These are phyloP conservation scores for Colletotrichum plurivorum DNA, from an alignment of 2,329 filamentous ascomycete genomes.

Conservation along the genomic window DNA sequence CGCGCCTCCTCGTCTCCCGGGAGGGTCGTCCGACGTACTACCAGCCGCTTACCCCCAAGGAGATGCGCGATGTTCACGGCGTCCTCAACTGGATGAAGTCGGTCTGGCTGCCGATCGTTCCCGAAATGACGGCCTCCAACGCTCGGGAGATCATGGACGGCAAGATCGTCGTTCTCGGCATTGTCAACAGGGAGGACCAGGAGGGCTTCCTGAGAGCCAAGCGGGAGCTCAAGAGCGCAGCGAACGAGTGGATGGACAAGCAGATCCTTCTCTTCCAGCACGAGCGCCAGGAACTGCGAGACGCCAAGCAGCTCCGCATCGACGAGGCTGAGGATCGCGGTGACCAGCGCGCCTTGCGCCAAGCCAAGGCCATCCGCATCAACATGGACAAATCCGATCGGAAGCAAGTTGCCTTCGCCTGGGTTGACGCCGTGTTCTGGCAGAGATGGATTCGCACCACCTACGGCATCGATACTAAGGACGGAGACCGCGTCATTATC, in stretches of 20 bases:
- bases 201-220: constrained; percentile 85
- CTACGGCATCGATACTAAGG: constrained; percentile 89
- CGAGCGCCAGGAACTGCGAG: constrained; percentile 91
- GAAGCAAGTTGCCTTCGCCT: constrained; percentile 94
- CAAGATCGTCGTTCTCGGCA: constrained; percentile 93
- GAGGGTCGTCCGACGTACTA: constrained; percentile 94
- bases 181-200: constrained; percentile 84
- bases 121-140: constrained; percentile 92
- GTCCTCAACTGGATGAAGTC: constrained; percentile 95
- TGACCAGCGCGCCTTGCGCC: constrained; percentile 87
- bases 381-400: constrained; percentile 89
- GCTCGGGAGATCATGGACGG: constrained; percentile 95
- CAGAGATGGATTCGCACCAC: constrained; percentile 97
- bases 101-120: constrained; percentile 96
- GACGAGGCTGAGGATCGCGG: constrained; percentile 96
- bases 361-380: constrained; percentile 92
- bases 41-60: constrained; percentile 85
- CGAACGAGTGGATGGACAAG: constrained; percentile 98
- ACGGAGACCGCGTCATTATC: constrained; percentile 94
- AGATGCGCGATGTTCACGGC: constrained; percentile 88
- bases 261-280: constrained; percentile 92
- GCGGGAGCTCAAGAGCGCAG: constrained; percentile 94
- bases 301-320: constrained; percentile 94
- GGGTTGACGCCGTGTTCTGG: constrained; percentile 98
- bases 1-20: constrained; percentile 89